phyloP scores from a whole-genome alignment of 139 green algal species.

The Protoeuglena noctilucae region DNA sequence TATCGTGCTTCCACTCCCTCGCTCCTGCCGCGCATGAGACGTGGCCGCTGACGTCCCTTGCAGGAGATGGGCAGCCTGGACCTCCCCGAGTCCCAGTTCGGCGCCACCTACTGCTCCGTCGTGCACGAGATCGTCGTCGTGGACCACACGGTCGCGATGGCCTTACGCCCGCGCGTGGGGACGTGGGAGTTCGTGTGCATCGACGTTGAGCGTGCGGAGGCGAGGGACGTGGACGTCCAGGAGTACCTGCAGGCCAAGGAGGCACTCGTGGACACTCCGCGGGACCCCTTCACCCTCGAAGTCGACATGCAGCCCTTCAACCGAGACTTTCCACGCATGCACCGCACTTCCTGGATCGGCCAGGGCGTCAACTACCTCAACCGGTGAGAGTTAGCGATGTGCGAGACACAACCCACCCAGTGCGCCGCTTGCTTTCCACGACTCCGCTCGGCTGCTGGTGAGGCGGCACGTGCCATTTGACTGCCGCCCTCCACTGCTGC shows the following conservation, averaged over 20 bases:
- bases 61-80: no score
- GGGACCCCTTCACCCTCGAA: conserved; percentile 18
- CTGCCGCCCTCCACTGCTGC: no score
- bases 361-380: conserved; percentile 67
- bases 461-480: no score
- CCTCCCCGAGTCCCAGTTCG: no score
- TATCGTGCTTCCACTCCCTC: no score
- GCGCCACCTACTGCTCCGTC: no score
- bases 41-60: no score
- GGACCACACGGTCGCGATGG: conserved; percentile 21
- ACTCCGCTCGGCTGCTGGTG: no score
- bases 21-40: no score
- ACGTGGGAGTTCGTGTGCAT: conserved; percentile 32
- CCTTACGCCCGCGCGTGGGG: conserved; percentile 25
- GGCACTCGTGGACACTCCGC: conserved; percentile 11
- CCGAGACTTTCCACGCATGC: conserved; percentile 32
- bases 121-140: conserved; percentile 25
- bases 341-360: conserved; percentile 32
- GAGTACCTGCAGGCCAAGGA: conserved; percentile 61
- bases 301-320: conserved; percentile 57
- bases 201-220: conserved; percentile 27
- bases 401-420: no score
- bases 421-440: no score
- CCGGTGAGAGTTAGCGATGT: no score
- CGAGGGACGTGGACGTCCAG: conserved; percentile 26